Percentiles rank a stretch among this genome's conserved stretches.
phyloP scores from a whole-genome alignment of 345 rosid genomes.

The Eutrema yunnanense region DNA sequence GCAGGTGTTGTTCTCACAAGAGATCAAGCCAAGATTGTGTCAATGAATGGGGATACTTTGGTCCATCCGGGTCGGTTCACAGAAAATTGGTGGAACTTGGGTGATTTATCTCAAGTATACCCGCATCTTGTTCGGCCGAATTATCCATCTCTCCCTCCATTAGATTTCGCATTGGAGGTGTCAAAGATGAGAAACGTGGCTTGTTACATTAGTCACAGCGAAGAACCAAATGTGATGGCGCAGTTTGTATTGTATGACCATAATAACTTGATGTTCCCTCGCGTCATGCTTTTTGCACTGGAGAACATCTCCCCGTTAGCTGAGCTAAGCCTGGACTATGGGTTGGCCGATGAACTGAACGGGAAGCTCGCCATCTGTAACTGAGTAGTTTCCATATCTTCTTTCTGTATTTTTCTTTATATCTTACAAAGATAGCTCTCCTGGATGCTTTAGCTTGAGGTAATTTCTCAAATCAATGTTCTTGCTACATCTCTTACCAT shows the following conservation, averaged over 20 bases:
- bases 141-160: slow-evolving; percentile 61
- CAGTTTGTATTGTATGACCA: slow-evolving; percentile 78
- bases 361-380: slow-evolving; percentile 61
- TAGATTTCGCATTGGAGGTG: slow-evolving; percentile 89
- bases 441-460: neutral
- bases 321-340: slow-evolving; percentile 89
- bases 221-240: slow-evolving; percentile 71
- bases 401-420: neutral
- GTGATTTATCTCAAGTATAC: slow-evolving; percentile 59
- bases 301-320: slow-evolving; percentile 79
- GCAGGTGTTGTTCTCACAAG: slow-evolving; percentile 71
- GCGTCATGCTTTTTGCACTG: slow-evolving; percentile 79
- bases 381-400: neutral
- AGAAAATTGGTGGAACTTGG: slow-evolving; percentile 69
- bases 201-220: slow-evolving; percentile 76
- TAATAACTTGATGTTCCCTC: slow-evolving; percentile 76
- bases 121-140: slow-evolving; percentile 43
- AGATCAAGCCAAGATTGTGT: slow-evolving; percentile 57
- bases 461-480: neutral
- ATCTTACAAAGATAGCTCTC: neutral
- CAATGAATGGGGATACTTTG: slow-evolving; percentile 70
- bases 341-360: slow-evolving; percentile 58
- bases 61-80: slow-evolving; percentile 62
- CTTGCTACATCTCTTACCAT: neutral
- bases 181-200: slow-evolving; percentile 87